These are phyloP conservation scores for Tricholoma matsutake DNA, from an alignment of 768 basidiomycete genomes.

Conservation along the genomic window DNA sequence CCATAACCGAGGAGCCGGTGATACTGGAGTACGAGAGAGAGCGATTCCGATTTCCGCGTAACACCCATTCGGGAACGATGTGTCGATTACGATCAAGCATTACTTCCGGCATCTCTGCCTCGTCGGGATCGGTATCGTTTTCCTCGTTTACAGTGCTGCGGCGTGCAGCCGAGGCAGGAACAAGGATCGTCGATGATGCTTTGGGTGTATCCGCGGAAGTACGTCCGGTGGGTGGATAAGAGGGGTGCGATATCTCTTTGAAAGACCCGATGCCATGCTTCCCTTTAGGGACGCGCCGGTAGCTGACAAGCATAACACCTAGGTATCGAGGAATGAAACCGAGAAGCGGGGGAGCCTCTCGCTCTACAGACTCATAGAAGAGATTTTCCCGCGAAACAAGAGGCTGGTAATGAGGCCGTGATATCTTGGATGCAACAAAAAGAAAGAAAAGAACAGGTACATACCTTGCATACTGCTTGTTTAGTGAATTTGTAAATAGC, in stretches of 20 bases:
- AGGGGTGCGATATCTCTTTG: conserved; percentile 21
- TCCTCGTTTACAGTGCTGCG: conserved; percentile 23
- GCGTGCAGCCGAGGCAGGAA: conserved; percentile 14
- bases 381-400: conserved; percentile 95
- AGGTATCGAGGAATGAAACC: conserved; percentile 97
- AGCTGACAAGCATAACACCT: conserved; percentile 98
- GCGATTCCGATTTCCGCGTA: conserved; percentile 50
- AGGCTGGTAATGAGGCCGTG: conserved; percentile 53
- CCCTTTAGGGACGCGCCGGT: conserved; percentile 69
- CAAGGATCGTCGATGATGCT: conserved; percentile 15
- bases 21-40: conserved; percentile 49
- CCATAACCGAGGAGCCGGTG: conserved; percentile 30
- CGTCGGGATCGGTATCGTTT: conserved; percentile 50
- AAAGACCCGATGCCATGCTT: conserved; percentile 20
- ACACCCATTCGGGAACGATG: conserved; percentile 92
- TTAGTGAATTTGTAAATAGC: conserved; percentile 98
- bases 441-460: conserved; percentile 25
- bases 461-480: conserved; percentile 96
- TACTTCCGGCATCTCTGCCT: conserved; percentile 92
- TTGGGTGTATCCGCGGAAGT: conserved; percentile 24
- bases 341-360: conserved; percentile 87
- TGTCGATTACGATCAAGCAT: conserved; percentile 89
- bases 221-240: conserved; percentile 20
- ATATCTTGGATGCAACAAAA: conserved; percentile 19
- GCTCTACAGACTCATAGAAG: conserved; percentile 96